Evolutionary conservation across 768 basidiomycete species (phyloP).

Genomic region (Lentinus brumalis): DNA sequence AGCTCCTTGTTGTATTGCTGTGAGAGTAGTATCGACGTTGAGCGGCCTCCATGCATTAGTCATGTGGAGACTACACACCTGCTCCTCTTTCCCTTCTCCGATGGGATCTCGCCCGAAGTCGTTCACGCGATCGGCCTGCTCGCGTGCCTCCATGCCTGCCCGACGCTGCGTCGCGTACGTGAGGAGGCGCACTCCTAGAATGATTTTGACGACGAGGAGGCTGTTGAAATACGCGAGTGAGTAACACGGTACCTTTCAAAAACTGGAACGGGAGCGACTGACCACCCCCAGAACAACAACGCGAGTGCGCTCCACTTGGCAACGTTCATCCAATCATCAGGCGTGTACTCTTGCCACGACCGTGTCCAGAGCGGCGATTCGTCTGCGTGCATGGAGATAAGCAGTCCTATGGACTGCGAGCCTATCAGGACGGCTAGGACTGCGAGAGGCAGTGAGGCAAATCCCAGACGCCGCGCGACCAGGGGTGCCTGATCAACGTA

Average conservation of each 20-base stretch:
- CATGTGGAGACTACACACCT: conserved; percentile 45
- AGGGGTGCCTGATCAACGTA: conserved; percentile 96
- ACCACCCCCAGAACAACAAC: conserved; percentile 86
- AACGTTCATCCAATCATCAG: conserved; percentile 52
- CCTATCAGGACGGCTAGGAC: conserved; percentile 79
- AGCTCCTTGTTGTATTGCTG: conserved; percentile 84
- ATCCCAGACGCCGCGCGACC: conserved; percentile 91
- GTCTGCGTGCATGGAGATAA: conserved; percentile 47
- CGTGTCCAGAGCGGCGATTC: conserved; percentile 46
- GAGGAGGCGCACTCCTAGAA: conserved; percentile 87
- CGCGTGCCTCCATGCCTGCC: conserved; percentile 77
- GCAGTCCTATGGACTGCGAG: conserved; percentile 64
- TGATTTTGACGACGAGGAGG: conserved; percentile 84
- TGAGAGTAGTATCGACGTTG: neutral
- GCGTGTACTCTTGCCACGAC: conserved; percentile 41
- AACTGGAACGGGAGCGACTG: conserved; percentile 26
- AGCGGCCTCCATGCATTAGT: neutral
- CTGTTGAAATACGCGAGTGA: conserved; percentile 38
- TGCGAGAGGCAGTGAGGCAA: conserved; percentile 89
- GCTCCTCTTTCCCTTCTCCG: conserved; percentile 87
- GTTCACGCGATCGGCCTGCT: conserved; percentile 75
- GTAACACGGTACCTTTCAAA: neutral
- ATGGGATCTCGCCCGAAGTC: conserved; percentile 90
- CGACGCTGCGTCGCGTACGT: conserved; percentile 78
- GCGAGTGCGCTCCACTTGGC: conserved; percentile 69